Conservation (phyloP, 176 grass and related monocot genomes). For the Melocanna baccifera region DNA sequence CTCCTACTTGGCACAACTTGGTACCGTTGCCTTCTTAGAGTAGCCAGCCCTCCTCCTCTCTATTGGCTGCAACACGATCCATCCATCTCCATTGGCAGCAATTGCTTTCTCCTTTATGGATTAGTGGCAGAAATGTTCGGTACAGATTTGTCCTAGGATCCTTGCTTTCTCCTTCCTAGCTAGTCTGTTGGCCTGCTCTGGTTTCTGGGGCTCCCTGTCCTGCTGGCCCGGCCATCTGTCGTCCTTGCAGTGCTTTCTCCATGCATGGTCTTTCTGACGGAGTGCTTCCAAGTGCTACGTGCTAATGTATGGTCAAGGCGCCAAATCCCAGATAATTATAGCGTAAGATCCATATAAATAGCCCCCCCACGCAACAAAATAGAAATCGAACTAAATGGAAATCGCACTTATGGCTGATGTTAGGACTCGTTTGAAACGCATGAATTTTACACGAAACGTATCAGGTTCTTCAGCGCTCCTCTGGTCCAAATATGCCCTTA, state of each 20-base stretch:
- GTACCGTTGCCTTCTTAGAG: not conserved
- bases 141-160: not conserved
- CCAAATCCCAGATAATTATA: not conserved
- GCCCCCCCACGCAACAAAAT: too few species aligned
- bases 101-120: conserved; percentile 27
- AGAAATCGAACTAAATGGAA: not conserved
- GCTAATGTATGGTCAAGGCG: not conserved
- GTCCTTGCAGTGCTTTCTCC: not conserved
- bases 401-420: not conserved
- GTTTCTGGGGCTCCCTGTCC: not conserved
- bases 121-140: conserved; percentile 18
- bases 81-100: not conserved
- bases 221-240: not conserved
- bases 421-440: not conserved
- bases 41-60: not conserved
- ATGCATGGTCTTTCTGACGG: not conserved
- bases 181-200: not conserved
- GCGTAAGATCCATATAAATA: not conserved
- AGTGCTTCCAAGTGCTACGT: not conserved
- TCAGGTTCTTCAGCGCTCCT: not conserved
- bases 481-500: not conserved
- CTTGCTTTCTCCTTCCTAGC: not conserved
- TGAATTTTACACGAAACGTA: too few species aligned
- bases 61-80: not conserved
- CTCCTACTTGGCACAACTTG: not conserved